These are phyloP conservation scores for Prunus yedoensis DNA, from an alignment of 331 rosid species.

Conservation along the genomic window DNA sequence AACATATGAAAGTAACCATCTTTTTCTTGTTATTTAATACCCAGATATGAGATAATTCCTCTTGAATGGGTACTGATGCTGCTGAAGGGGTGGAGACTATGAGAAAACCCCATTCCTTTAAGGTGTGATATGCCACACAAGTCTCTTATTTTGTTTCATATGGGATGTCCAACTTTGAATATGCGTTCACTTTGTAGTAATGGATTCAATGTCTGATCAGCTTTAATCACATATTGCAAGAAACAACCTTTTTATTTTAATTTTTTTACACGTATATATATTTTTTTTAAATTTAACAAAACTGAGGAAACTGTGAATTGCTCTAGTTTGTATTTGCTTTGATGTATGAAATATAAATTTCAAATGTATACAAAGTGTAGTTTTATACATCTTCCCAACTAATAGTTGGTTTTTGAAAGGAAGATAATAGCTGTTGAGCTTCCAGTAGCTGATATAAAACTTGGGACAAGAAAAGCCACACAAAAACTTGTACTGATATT, in stretches of 20 bases:
- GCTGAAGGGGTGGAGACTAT: constrained; percentile 40
- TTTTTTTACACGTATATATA: too few relatives aligned
- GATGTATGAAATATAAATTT: constrained; percentile 2
- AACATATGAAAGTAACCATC: constrained; percentile 19
- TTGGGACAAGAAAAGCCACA: not conserved
- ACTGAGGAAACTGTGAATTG: not conserved
- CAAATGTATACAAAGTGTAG: not conserved
- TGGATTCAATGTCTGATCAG: not conserved
- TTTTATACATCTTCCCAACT: not conserved
- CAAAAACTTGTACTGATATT: not conserved
- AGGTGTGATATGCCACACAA: constrained; percentile 43
- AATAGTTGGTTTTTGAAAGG: not conserved
- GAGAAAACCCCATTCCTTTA: constrained; percentile 42
- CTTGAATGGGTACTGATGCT: constrained; percentile 73
- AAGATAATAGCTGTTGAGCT: constrained; percentile 5
- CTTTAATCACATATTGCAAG: not conserved
- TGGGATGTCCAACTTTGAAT: constrained; percentile 14
- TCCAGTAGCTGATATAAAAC: not conserved
- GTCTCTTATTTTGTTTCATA: constrained; percentile 10
- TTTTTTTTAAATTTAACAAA: not conserved
- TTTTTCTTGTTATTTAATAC: constrained; percentile 26
- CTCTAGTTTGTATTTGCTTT: not conserved
- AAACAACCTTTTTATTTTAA: not conserved
- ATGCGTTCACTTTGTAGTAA: constrained; percentile 9
- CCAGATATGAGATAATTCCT: constrained; percentile 37